A percentile compares a stretch with the other conserved stretches of the same genome.
Conservation (phyloP, 176 grass and related monocot species). For the Lolium perenne region DNA sequence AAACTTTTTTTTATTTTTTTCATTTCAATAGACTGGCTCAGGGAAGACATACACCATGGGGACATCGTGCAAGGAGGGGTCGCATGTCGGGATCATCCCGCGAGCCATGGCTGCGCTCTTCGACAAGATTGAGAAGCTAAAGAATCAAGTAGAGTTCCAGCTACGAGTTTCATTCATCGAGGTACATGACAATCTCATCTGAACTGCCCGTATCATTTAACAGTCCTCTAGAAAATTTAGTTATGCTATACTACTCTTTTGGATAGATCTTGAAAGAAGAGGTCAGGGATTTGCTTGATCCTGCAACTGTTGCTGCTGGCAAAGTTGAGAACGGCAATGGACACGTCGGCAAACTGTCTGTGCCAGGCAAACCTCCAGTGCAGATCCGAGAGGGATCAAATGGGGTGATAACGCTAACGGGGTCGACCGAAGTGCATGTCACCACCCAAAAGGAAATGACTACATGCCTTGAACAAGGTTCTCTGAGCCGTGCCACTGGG, state of each 20-base stretch:
- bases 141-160: slow-evolving; percentile 88
- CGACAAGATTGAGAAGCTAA: slow-evolving; percentile 78
- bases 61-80: slow-evolving; percentile 77
- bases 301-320: slow-evolving; percentile 39
- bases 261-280: slow-evolving; percentile 97
- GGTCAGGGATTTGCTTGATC: slow-evolving; percentile 89
- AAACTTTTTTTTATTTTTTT: not conserved
- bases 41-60: slow-evolving; percentile 99
- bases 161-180: slow-evolving; percentile 94
- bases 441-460: slow-evolving; percentile 89
- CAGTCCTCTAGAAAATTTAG: not conserved
- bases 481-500: slow-evolving; percentile 80
- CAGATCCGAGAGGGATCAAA: slow-evolving; percentile 98
- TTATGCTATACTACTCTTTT: slow-evolving; percentile 6
- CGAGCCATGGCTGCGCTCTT: slow-evolving; percentile 83
- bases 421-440: slow-evolving; percentile 90
- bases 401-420: slow-evolving; percentile 92
- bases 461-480: slow-evolving; percentile 88
- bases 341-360: slow-evolving; percentile 56
- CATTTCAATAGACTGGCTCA: slow-evolving; percentile 70
- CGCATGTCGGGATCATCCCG: slow-evolving; percentile 71
- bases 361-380: slow-evolving; percentile 83
- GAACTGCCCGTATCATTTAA: not conserved
- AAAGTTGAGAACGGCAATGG: slow-evolving; percentile 79
- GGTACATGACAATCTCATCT: slow-evolving; percentile 47